These are phyloP conservation scores for Tricholoma furcatifolium DNA, from an alignment of 768 basidiomycete species.

Conservation along the genomic window DNA sequence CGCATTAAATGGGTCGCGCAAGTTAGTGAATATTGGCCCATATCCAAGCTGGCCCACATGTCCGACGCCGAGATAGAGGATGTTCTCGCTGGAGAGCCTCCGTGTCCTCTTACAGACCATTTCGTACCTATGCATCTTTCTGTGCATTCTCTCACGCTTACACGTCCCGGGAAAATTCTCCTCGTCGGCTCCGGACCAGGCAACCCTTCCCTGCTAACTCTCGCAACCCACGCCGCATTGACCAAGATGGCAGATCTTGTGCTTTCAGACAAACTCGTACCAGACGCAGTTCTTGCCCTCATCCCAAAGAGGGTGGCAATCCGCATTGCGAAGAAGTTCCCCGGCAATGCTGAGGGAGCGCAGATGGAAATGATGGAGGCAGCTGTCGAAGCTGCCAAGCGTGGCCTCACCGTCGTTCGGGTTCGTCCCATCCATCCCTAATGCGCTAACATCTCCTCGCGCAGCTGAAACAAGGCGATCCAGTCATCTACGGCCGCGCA, in stretches of 20 bases:
- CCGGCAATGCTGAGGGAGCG: conserved; percentile 94
- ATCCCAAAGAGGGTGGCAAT: conserved; percentile 74
- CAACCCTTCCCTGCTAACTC: conserved; percentile 87
- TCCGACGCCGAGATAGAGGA: conserved; percentile 63
- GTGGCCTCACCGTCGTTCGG: conserved; percentile 84
- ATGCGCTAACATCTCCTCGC: not conserved
- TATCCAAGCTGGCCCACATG: conserved; percentile 72
- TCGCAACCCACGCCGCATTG: conserved; percentile 82
- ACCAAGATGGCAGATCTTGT: conserved; percentile 83
- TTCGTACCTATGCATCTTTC: conserved; percentile 16
- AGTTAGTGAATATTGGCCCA: conserved; percentile 95
- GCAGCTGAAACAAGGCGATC: conserved; percentile 98
- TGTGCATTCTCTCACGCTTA: conserved; percentile 33
- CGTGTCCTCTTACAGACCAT: conserved; percentile 14
- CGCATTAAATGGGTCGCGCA: conserved; percentile 94
- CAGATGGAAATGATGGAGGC: conserved; percentile 94
- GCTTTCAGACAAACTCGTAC: conserved; percentile 95
- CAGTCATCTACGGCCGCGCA: conserved; percentile 89
- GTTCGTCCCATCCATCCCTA: conserved; percentile 41
- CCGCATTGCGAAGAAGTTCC: conserved; percentile 94
- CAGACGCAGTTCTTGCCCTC: conserved; percentile 79
- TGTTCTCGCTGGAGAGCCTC: conserved; percentile 45
- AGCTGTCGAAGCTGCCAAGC: conserved; percentile 77
- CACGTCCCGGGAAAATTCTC: conserved; percentile 67
- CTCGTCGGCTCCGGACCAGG: conserved; percentile 96